These are phyloP conservation scores for Phyllosticta capitalensis DNA, from an alignment of 2,329 filamentous ascomycete species.

Conservation along the genomic window DNA sequence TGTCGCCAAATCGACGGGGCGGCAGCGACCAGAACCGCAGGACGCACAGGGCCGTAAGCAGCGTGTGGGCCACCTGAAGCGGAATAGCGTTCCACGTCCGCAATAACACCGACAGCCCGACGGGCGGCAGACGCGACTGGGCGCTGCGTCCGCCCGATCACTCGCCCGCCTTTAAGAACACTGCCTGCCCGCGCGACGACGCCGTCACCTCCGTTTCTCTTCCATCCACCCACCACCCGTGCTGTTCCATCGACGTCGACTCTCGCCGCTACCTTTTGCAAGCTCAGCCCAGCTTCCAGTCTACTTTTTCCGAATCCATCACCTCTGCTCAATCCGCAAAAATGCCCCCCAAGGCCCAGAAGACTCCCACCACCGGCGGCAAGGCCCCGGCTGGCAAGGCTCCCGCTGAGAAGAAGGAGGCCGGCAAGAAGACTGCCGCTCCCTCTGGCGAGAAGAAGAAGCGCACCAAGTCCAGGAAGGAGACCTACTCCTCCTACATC, in stretches of 20 bases:
- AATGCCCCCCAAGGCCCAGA: conserved; percentile 99
- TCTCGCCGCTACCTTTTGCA: conserved; percentile 15
- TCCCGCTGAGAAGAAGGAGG: conserved; percentile 98
- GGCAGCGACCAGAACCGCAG: conserved; percentile 7
- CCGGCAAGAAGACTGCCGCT: conserved; percentile 96
- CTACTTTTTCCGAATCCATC: conserved; percentile 19
- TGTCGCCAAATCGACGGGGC: conserved; percentile 4
- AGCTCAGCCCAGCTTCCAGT: conserved; percentile 18
- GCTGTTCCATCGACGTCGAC: conserved; percentile 14
- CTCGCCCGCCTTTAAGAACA: conserved; percentile 25
- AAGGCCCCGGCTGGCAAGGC: conserved; percentile 79
- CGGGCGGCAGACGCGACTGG: conserved; percentile 15
- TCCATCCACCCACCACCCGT: conserved; percentile 19
- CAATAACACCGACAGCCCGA: conserved; percentile 20
- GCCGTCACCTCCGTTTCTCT: conserved; percentile 33
- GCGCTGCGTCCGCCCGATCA: conserved; percentile 9
- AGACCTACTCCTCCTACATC: conserved; percentile 99
- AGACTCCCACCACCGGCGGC: conserved; percentile 88
- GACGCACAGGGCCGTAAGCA: not conserved
- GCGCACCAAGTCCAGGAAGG: conserved; percentile 99
- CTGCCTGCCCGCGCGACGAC: conserved; percentile 32
- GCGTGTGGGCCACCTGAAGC: not conserved
- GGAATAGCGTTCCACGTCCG: conserved; percentile 14
- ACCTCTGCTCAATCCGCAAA: conserved; percentile 24
- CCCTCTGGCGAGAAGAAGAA: conserved; percentile 99